phyloP scores from a whole-genome alignment of 768 basidiomycete species.

The Clavulina sp. region DNA sequence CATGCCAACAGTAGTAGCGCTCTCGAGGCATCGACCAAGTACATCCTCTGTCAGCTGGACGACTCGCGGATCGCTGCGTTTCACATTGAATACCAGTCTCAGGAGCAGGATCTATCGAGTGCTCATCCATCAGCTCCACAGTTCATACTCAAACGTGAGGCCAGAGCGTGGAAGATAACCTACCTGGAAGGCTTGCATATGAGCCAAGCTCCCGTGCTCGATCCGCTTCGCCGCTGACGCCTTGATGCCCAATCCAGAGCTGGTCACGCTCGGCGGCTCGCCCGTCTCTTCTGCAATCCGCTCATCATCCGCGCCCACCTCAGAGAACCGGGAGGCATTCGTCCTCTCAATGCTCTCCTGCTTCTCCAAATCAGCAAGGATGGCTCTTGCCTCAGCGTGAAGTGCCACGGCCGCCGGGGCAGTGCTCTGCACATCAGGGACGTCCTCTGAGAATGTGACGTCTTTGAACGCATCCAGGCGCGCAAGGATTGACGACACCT shows the following conservation, averaged over 20 bases:
- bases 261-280: slow-evolving; percentile 12
- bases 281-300: too few relatives aligned
- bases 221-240: slow-evolving; percentile 9
- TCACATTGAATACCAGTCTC: slow-evolving; percentile 19
- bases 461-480: background rate
- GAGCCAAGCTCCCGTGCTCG: slow-evolving; percentile 22
- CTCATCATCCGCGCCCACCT: background rate
- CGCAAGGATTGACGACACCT: background rate
- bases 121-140: slow-evolving; percentile 3
- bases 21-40: slow-evolving; percentile 18
- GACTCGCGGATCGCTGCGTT: slow-evolving; percentile 17
- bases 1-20: slow-evolving; percentile 16
- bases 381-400: slow-evolving; percentile 11
- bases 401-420: background rate
- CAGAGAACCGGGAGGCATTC: background rate
- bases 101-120: slow-evolving; percentile 20
- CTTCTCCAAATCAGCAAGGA: slow-evolving; percentile 16
- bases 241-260: slow-evolving; percentile 3
- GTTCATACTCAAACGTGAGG: too few relatives aligned
- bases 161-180: slow-evolving; percentile 9
- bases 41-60: slow-evolving; percentile 17
- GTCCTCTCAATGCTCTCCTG: slow-evolving; percentile 10
- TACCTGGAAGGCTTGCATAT: slow-evolving; percentile 23
- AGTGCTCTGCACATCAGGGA: background rate
- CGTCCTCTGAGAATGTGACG: background rate